Evolutionary conservation across 2,329 filamentous ascomycete genomes (phyloP).

Genomic region (Byssoonygena ceratinophila): DNA sequence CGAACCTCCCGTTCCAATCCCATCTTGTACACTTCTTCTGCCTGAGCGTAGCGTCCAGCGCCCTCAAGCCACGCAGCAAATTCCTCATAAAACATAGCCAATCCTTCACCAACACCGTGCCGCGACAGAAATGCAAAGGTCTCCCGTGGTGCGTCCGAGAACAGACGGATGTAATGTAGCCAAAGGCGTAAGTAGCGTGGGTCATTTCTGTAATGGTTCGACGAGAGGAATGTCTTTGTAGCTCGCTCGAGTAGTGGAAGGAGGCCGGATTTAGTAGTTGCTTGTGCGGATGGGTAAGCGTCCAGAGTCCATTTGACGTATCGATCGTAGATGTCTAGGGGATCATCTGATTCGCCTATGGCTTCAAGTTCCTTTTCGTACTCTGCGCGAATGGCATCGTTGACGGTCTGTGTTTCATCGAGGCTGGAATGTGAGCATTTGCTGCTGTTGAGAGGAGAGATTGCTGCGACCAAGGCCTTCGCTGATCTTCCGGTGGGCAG

Average conservation of each 20-base stretch:
- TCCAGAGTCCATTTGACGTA: conserved; percentile 96
- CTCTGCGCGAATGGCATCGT: conserved; percentile 68
- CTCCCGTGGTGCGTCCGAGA: conserved; percentile 86
- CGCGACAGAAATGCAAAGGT: conserved; percentile 84
- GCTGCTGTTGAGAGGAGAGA: conserved; percentile 43
- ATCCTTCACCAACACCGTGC: conserved; percentile 71
- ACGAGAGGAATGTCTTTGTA: conserved; percentile 79
- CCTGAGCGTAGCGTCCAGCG: conserved; percentile 73
- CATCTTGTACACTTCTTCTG: conserved; percentile 84
- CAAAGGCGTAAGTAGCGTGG: conserved; percentile 86
- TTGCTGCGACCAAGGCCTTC: conserved; percentile 72
- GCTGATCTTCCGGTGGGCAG: conserved; percentile 82
- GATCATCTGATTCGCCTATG: conserved; percentile 82
- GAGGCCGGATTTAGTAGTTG: conserved; percentile 81
- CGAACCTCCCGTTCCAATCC: conserved; percentile 82
- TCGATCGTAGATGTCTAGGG: conserved; percentile 87
- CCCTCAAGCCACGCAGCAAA: conserved; percentile 88
- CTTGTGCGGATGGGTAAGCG: conserved; percentile 87
- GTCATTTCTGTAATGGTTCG: conserved; percentile 85
- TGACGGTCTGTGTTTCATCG: conserved; percentile 61
- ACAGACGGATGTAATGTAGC: conserved; percentile 87
- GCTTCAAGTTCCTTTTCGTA: conserved; percentile 74
- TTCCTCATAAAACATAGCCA: conserved; percentile 93
- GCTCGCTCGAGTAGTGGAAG: conserved; percentile 82
- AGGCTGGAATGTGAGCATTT: conserved; percentile 55